A percentile compares a stretch with the other conserved stretches of the same genome.
phyloP scores from a whole-genome alignment of 164 flowering plant genomes.

The Cinnamomum micranthum region DNA sequence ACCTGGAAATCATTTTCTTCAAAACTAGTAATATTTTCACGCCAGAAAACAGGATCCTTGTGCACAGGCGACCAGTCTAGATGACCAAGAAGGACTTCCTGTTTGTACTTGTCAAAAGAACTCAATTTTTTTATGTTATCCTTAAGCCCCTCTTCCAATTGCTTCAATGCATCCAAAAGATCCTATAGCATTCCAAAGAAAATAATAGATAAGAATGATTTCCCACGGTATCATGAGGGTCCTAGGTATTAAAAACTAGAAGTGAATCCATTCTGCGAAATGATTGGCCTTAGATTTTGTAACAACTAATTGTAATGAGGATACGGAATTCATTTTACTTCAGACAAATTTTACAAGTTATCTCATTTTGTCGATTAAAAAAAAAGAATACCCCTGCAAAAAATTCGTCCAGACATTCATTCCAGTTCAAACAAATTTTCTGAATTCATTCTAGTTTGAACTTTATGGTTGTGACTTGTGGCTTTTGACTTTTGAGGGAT shows the following conservation, averaged over 20 bases:
- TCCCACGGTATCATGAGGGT: not conserved
- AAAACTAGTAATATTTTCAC: conserved; percentile 76
- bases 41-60: conserved; percentile 90
- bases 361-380: no score
- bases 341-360: no score
- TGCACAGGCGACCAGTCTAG: conserved; percentile 99
- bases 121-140: conserved; percentile 79
- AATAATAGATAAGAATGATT: not conserved
- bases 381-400: no score
- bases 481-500: no score
- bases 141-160: conserved; percentile 82
- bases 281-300: no score
- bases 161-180: conserved; percentile 78
- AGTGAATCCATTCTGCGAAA: no score
- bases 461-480: no score
- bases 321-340: no score
- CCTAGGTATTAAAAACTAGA: not conserved
- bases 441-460: no score
- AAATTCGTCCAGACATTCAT: no score
- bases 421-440: no score
- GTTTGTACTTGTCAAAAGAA: conserved; percentile 93
- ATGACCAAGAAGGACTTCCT: conserved; percentile 93
- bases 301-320: no score
- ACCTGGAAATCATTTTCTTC: conserved; percentile 99
- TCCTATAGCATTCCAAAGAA: conserved; percentile 43